Evolutionary conservation across 345 rosid species (phyloP).

Genomic region (Aethionema arabicum): DNA sequence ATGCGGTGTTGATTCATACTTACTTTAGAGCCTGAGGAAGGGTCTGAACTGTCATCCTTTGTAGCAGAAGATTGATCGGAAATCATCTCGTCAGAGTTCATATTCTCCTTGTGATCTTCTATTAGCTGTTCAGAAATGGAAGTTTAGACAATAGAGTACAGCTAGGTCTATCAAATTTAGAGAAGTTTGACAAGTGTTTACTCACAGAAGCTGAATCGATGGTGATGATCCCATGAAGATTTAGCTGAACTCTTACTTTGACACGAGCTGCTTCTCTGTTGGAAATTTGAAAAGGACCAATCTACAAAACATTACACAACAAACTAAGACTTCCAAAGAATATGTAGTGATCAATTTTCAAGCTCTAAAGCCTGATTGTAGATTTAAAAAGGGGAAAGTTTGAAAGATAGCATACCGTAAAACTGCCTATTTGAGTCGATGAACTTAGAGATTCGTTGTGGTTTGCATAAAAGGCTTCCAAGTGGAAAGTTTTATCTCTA

Average conservation of each 20-base stretch:
- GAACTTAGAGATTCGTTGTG: constrained; percentile 47
- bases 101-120: constrained; percentile 41
- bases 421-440: constrained; percentile 47
- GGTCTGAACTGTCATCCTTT: constrained; percentile 32
- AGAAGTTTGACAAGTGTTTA: constrained; percentile 18
- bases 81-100: constrained; percentile 37
- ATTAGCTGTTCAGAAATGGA: constrained; percentile 41
- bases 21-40: constrained; percentile 37
- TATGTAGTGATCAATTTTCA: constrained; percentile 12
- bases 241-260: constrained; percentile 61
- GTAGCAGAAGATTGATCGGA: constrained; percentile 39
- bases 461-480: constrained; percentile 64
- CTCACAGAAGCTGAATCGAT: constrained; percentile 63
- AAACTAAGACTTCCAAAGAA: constrained; percentile 5
- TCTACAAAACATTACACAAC: constrained; percentile 43
- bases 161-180: constrained; percentile 15
- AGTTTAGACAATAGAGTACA: constrained; percentile 8
- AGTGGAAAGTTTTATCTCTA: constrained; percentile 45
- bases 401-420: constrained; percentile 46
- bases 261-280: constrained; percentile 51
- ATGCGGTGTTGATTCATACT: constrained; percentile 32
- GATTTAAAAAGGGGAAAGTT: constrained; percentile 1
- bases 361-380: constrained; percentile 8
- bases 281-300: constrained; percentile 65
- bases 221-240: constrained; percentile 66